Evolutionary conservation across 2,329 filamentous ascomycete genomes (phyloP).

Genomic region (Ophiocordyceps camponoti-leonardi): DNA sequence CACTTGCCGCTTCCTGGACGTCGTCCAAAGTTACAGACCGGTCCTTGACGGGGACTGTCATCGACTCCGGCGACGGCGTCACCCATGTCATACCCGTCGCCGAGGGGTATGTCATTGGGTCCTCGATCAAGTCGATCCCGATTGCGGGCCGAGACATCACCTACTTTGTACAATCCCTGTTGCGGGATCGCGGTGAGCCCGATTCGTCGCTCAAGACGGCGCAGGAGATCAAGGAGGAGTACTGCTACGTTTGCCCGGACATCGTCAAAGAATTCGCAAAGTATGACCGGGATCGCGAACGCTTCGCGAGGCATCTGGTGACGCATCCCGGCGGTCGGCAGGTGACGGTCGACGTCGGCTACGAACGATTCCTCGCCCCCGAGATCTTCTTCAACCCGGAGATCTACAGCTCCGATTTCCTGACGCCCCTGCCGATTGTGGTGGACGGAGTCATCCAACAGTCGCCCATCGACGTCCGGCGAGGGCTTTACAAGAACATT

Average conservation of each 20-base stretch:
- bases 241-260: slow-evolving; percentile 95
- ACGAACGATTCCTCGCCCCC: slow-evolving; percentile 92
- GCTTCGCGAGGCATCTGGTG: slow-evolving; percentile 82
- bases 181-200: slow-evolving; percentile 89
- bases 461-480: slow-evolving; percentile 90
- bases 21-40: slow-evolving; percentile 95
- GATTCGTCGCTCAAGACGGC: slow-evolving; percentile 96
- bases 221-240: slow-evolving; percentile 96
- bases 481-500: slow-evolving; percentile 99
- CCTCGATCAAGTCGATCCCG: slow-evolving; percentile 96
- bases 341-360: slow-evolving; percentile 80
- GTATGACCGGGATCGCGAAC: slow-evolving; percentile 82
- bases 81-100: slow-evolving; percentile 98
- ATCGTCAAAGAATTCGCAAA: slow-evolving; percentile 97
- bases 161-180: slow-evolving; percentile 92
- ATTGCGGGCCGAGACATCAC: slow-evolving; percentile 97
- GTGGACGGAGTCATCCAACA: slow-evolving; percentile 96
- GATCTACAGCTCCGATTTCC: slow-evolving; percentile 97
- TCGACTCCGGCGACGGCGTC: slow-evolving; percentile 96
- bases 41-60: slow-evolving; percentile 91
- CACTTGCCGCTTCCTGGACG: slow-evolving; percentile 93
- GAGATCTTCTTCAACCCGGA: slow-evolving; percentile 99
- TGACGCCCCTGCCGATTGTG: slow-evolving; percentile 84
- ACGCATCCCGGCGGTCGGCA: slow-evolving; percentile 71
- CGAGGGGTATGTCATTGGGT: slow-evolving; percentile 97